phyloP scores from a whole-genome alignment of 257 asterid species.

The Gentiana dahurica region DNA sequence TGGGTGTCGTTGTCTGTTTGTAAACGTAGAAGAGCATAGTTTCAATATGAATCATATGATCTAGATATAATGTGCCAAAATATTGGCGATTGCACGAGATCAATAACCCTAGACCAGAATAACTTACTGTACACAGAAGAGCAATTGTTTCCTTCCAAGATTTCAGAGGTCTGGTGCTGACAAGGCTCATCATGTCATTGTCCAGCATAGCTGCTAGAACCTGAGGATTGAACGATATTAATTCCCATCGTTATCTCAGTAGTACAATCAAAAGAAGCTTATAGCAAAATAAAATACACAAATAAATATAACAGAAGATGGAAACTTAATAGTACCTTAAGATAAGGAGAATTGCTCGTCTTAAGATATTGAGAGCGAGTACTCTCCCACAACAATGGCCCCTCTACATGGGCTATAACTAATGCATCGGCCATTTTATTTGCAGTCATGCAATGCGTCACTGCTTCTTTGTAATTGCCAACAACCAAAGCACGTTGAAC shows the following conservation, averaged over 20 bases:
- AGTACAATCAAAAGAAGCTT: background rate
- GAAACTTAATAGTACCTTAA: constrained; percentile 45
- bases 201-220: constrained; percentile 72
- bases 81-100: too few species aligned
- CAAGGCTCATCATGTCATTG: constrained; percentile 85
- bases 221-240: constrained; percentile 8
- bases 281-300: background rate
- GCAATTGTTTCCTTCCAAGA: constrained; percentile 99
- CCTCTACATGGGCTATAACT: constrained; percentile 91
- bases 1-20: too few species aligned
- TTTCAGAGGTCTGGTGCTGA: constrained; percentile 70
- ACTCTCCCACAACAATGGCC: constrained; percentile 68
- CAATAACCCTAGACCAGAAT: background rate
- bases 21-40: too few species aligned
- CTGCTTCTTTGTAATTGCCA: constrained; percentile 93
- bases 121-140: constrained; percentile 82
- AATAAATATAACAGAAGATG: background rate
- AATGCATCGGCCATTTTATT: constrained; percentile 89
- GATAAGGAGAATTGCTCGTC: constrained; percentile 61
- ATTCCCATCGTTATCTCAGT: background rate
- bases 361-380: constrained; percentile 85
- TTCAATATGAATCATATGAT: too few species aligned
- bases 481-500: constrained; percentile 88
- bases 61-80: too few species aligned
- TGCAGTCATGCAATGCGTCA: constrained; percentile 74